Evolutionary conservation across 2,329 filamentous ascomycete species (phyloP).

Genomic region (Berkeleyomyces basicola): DNA sequence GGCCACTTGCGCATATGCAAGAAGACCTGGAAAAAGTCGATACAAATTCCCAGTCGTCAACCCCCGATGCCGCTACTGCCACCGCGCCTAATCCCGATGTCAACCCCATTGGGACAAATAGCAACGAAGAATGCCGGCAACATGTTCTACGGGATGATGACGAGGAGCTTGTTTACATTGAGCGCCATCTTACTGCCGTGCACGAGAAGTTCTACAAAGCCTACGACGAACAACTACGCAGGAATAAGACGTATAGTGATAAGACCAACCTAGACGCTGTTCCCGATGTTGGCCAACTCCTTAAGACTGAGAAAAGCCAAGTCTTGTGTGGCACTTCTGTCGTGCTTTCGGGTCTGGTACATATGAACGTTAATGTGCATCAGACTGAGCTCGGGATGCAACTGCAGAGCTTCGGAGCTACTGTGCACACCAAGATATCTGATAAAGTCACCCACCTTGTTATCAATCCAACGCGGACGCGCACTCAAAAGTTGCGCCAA

Average conservation of each 20-base stretch:
- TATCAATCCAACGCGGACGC: slow-evolving; percentile 50
- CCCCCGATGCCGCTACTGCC: neutral
- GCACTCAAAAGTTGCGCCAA: slow-evolving; percentile 81
- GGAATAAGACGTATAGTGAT: neutral
- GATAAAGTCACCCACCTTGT: slow-evolving; percentile 58
- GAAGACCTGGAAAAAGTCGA: slow-evolving; percentile 77
- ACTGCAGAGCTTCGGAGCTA: slow-evolving; percentile 70
- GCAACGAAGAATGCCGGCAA: slow-evolving; percentile 25
- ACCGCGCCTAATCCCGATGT: slow-evolving; percentile 14
- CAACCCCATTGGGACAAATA: slow-evolving; percentile 18
- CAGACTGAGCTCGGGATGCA: slow-evolving; percentile 77
- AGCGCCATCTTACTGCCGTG: slow-evolving; percentile 56
- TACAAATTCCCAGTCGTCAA: slow-evolving; percentile 25
- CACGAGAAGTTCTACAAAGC: slow-evolving; percentile 70
- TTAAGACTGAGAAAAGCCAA: slow-evolving; percentile 61
- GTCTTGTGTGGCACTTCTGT: slow-evolving; percentile 62
- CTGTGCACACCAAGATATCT: slow-evolving; percentile 39
- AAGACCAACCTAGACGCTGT: slow-evolving; percentile 29
- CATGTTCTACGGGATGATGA: slow-evolving; percentile 83
- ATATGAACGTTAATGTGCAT: slow-evolving; percentile 61
- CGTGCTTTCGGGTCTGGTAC: slow-evolving; percentile 82
- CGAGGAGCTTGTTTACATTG: slow-evolving; percentile 59
- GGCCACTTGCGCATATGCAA: slow-evolving; percentile 82
- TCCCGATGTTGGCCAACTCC: slow-evolving; percentile 73
- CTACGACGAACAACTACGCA: slow-evolving; percentile 39